Conservation (phyloP, 345 rosid species). For the Eutrema japonicum region DNA sequence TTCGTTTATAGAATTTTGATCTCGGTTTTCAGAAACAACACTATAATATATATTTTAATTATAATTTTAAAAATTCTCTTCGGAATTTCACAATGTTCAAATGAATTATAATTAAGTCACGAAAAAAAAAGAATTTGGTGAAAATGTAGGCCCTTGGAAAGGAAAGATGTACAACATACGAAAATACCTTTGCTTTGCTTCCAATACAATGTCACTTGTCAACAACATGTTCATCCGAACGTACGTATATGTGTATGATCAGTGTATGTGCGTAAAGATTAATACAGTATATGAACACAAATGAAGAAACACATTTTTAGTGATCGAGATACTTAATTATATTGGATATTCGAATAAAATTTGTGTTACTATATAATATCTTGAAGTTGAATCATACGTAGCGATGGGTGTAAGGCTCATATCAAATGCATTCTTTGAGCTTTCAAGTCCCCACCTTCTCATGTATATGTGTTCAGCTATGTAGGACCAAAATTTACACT, state of each 20-base stretch:
- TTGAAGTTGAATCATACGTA: constrained; percentile 51
- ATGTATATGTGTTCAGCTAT: constrained; percentile 17
- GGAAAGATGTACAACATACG: constrained; percentile 40
- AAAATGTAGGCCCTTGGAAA: constrained; percentile 20
- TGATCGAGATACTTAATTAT: not conserved
- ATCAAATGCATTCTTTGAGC: constrained; percentile 41
- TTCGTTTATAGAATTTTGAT: not conserved
- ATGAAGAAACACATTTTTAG: not conserved
- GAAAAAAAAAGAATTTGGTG: not conserved
- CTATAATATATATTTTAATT: not conserved
- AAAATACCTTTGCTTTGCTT: constrained; percentile 58
- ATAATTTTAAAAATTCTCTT: not conserved
- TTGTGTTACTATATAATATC: not conserved
- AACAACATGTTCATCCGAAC: constrained; percentile 7
- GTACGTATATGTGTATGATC: constrained; percentile 3
- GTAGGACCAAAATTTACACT: no score
- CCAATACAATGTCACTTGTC: constrained; percentile 47
- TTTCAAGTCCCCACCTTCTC: constrained; percentile 46
- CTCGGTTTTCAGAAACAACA: not conserved
- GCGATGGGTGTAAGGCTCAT: constrained; percentile 78
- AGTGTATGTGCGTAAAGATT: not conserved
- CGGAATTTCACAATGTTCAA: no score
- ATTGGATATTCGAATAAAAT: constrained; percentile 2
- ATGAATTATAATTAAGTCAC: no score
- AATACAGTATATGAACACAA: constrained; percentile 11